Evolutionary conservation across 805 yeast species (phyloP).

Genomic region (Priceomyces haplophilus): DNA sequence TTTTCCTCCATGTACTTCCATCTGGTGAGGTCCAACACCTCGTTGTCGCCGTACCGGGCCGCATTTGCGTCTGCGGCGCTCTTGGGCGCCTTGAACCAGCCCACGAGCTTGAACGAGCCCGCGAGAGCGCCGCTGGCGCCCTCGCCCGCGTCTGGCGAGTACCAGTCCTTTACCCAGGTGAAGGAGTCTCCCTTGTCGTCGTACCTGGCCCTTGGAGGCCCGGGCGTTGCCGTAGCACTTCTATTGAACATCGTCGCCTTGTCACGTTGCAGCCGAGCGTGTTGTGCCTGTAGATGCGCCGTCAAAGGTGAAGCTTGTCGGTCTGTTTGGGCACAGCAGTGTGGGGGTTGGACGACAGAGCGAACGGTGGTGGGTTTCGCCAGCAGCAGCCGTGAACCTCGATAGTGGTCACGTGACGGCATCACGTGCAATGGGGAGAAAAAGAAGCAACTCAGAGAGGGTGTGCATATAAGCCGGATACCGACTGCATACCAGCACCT

Average conservation of each 20-base stretch:
- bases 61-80: slow-evolving; percentile 14
- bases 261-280: too few relatives aligned
- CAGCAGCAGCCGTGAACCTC: too few relatives aligned
- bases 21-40: slow-evolving; percentile 42
- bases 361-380: too few relatives aligned
- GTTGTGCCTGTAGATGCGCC: too few relatives aligned
- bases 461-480: too few relatives aligned
- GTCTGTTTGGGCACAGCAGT: too few relatives aligned
- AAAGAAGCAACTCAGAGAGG: too few relatives aligned
- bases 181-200: slow-evolving; percentile 21
- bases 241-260: slow-evolving; percentile 12
- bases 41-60: slow-evolving; percentile 23
- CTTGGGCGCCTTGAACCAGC: slow-evolving; percentile 34
- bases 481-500: too few relatives aligned
- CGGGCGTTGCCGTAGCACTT: slow-evolving; percentile 20
- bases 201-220: slow-evolving; percentile 12
- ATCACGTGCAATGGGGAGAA: too few relatives aligned
- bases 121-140: slow-evolving; percentile 6
- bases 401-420: too few relatives aligned
- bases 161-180: slow-evolving; percentile 43
- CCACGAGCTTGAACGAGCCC: slow-evolving; percentile 25
- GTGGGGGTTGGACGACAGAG: too few relatives aligned
- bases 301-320: too few relatives aligned
- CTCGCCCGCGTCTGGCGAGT: slow-evolving; percentile 20
- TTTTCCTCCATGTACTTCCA: slow-evolving; percentile 39